Evolutionary conservation across 1,139 yeast species (phyloP).

Genomic region (Suhomyces bokatorum): DNA sequence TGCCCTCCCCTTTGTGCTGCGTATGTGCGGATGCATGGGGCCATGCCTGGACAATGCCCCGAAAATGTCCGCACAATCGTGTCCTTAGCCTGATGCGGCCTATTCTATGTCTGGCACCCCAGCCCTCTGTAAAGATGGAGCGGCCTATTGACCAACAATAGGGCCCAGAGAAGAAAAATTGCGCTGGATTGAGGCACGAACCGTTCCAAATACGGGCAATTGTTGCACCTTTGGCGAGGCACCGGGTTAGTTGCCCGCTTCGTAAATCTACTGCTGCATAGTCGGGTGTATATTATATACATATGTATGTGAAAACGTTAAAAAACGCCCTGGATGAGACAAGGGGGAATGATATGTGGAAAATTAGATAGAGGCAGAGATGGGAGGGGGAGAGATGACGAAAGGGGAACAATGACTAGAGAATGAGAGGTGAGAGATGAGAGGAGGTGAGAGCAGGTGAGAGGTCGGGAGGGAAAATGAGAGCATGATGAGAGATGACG

Average conservation of each 20-base stretch:
- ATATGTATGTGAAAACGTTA: slow-evolving; percentile 1
- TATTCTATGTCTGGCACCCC: no score
- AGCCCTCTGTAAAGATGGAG: no score
- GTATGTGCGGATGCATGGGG: no score
- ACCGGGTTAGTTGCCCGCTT: background rate
- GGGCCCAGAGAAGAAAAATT: background rate
- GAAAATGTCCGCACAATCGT: no score
- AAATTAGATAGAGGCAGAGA: background rate
- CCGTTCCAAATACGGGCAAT: background rate
- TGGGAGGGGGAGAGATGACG: no score
- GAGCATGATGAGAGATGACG: slow-evolving; percentile 14
- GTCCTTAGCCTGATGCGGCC: no score
- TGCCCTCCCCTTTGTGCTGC: no score
- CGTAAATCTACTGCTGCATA: background rate
- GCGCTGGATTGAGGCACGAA: background rate
- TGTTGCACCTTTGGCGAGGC: background rate
- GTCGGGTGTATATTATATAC: slow-evolving; percentile 11
- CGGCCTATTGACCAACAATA: background rate
- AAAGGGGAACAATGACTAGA: background rate
- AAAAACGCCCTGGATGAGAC: background rate
- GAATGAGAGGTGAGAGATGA: slow-evolving; percentile 12
- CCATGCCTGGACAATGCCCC: no score
- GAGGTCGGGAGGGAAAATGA: slow-evolving; percentile 7
- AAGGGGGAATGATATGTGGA: background rate
- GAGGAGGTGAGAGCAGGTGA: slow-evolving; percentile 2